Conservation (phyloP, 257 asterid genomes). For the Solanum pinnatisectum region DNA sequence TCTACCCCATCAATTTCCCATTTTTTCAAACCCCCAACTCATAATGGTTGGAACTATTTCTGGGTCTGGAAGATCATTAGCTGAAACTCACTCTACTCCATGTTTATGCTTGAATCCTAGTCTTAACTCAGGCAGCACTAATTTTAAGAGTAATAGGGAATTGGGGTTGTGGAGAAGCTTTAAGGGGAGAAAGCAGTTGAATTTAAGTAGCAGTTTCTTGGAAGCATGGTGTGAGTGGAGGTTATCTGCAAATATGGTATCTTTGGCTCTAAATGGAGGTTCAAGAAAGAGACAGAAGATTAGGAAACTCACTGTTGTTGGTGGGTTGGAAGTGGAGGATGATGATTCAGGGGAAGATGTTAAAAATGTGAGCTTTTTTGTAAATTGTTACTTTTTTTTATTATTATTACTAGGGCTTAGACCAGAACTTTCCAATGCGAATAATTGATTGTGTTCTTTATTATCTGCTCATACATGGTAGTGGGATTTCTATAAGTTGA, state of each 20-base stretch:
- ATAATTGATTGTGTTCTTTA: background rate
- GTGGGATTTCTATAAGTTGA: background rate
- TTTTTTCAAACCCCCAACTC: background rate
- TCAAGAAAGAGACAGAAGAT: slow-evolving; percentile 27
- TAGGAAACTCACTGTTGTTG: slow-evolving; percentile 21
- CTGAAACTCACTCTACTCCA: slow-evolving; percentile 24
- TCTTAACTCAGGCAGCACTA: slow-evolving; percentile 16
- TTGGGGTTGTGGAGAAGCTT: slow-evolving; percentile 3
- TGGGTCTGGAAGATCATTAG: slow-evolving; percentile 9
- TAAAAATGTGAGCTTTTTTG: slow-evolving; percentile 26
- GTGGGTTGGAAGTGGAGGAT: slow-evolving; percentile 49
- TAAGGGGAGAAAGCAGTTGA: slow-evolving; percentile 17
- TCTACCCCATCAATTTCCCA: background rate
- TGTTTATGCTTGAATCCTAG: slow-evolving; percentile 26
- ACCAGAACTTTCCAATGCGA: background rate
- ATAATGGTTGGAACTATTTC: slow-evolving; percentile 32
- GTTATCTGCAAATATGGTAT: slow-evolving; percentile 13
- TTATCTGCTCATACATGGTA: background rate
- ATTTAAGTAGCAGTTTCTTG: slow-evolving; percentile 34
- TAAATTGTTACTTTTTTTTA: background rate
- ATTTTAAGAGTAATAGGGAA: slow-evolving; percentile 1
- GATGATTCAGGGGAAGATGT: slow-evolving; percentile 59
- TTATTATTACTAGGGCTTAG: background rate
- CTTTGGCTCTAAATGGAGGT: slow-evolving; percentile 10
- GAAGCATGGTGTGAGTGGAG: slow-evolving; percentile 16